Evolutionary conservation across 441 rosid genomes (phyloP), one percentile per base, ranked within the genome.

Genomic region (Erodium texanum): DNA sequence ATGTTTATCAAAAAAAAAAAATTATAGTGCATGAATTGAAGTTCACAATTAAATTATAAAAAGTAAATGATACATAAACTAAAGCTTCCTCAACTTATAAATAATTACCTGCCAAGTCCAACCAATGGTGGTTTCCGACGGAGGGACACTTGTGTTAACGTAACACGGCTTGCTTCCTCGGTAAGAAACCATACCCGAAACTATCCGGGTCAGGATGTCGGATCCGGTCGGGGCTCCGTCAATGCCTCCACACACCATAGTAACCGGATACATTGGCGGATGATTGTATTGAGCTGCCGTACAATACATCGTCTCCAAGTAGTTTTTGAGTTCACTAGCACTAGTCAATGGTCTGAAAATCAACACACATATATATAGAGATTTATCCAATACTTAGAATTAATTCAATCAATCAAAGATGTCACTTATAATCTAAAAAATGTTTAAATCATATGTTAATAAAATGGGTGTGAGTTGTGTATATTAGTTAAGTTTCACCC

Each of bases 261-360:
- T 73, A 43, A 93, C 85, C 8, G 71, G 75, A 52, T 82, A 73
- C 3, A 1, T 38, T 0, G 88, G 80, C 24, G 87, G 89, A 0
- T 41, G 32, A 62, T 93, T 85, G 66, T 86, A 93, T 63, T 87
- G 97, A 64, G 88, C 97, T 2, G 83, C 82, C 1, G 7, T 65
- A 0, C 74, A 62, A 29, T 83, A 88, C 15, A 79, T 12, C 0
- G 22, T 3, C 34, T 66, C 69, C 20, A 88, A 62, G 52, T 70
- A 76, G 59, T 74, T 64, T 80, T 85, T 87, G 3, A 93, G 84
- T 43, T 43, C 71, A 78, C 70, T 5, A 10, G 15, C 4, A 73
- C 59, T 14, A 8, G 43, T 68, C 66, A 92, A 43, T 3, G 86
- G 83, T 1, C 93, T 87, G 5, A 68, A 52, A 66, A 11, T 45